Base-by-base conservation (phyloP, 129 eudicot species). In the Tagetes patula region DNA sequence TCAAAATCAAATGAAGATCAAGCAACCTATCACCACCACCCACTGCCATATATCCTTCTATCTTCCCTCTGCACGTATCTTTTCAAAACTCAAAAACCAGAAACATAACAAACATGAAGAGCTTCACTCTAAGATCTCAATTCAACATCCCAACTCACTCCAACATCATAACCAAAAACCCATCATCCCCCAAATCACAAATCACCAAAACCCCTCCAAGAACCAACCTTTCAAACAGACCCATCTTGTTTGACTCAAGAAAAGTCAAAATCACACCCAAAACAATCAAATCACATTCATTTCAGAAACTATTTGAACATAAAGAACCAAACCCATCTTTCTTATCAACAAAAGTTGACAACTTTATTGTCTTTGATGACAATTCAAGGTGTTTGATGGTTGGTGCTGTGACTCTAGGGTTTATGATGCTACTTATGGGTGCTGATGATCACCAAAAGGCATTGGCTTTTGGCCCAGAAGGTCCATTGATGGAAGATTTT, bases 401-500 rank as follows among this genome's bases (percentile, higher is more conserved):
- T 4, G 96, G 96, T 34, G 83, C 90, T 33, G 78, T 82, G 20
- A 82, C 95, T 6, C 36, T 93, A 13, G 96, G 95, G 49, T 13
- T 89, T 6, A 79, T 84, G 64, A 31, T 93, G 77, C 71, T 93
- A 20, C 36, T 93, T 10, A 85, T 89, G 90, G 94, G 96, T 31
- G 49, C 65, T 68, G 92, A 88, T 76, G 95, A 88, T 20, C 80
- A 84, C 27, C 82, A 82, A 56, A 89, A 54, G 90, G 98, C 98
- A 43, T 46, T 83, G 79, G 98, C 98, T 46, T 85, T 88, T 72
- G 98, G 96, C 0, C 98, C 98, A 42, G 96, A 88, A 85, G 98
- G 98, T 27, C 96, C 98, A 32, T 62, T 94, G 46, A 50, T 94
- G 89, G 98, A 94, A 74, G 98, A 94, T 12, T 94, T 94, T 74